A percentile compares a stretch with the other conserved stretches of the same genome.
Conservation (phyloP, 75 land plant genomes). For the Cunninghamia lanceolata region DNA sequence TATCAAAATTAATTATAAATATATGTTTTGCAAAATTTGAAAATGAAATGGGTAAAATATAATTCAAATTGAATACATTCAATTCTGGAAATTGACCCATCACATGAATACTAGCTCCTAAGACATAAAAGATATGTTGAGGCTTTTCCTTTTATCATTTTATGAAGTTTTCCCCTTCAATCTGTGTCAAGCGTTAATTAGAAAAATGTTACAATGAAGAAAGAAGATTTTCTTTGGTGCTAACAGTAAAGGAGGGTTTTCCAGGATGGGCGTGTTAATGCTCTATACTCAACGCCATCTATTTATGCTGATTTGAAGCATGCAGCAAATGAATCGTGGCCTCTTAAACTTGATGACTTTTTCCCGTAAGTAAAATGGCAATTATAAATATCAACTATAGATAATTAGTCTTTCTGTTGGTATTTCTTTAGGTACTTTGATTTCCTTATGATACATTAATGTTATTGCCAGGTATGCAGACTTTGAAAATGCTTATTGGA, state of each 20-base stretch:
- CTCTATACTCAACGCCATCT: slow-evolving; percentile 93
- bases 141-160: background rate
- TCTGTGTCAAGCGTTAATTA: background rate
- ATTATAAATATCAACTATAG: background rate
- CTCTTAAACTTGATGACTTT: slow-evolving; percentile 75
- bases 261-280: slow-evolving; percentile 95
- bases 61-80: too few species aligned
- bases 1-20: too few species aligned
- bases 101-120: background rate
- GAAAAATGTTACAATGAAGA: background rate
- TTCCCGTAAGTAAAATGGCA: slow-evolving; percentile 68
- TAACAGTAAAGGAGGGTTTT: background rate
- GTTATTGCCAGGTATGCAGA: slow-evolving; percentile 65
- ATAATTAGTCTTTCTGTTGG: background rate
- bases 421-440: background rate
- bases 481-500: slow-evolving; percentile 62
- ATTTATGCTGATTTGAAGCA: slow-evolving; percentile 75
- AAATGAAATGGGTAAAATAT: too few species aligned
- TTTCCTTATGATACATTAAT: background rate
- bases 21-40: too few species aligned
- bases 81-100: too few species aligned
- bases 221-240: background rate
- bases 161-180: too few species aligned
- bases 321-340: slow-evolving; percentile 86
- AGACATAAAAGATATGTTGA: background rate